These are phyloP conservation scores for Podospora tetraspora DNA, from an alignment of 495 filamentous ascomycete species.

Conservation along the genomic window DNA sequence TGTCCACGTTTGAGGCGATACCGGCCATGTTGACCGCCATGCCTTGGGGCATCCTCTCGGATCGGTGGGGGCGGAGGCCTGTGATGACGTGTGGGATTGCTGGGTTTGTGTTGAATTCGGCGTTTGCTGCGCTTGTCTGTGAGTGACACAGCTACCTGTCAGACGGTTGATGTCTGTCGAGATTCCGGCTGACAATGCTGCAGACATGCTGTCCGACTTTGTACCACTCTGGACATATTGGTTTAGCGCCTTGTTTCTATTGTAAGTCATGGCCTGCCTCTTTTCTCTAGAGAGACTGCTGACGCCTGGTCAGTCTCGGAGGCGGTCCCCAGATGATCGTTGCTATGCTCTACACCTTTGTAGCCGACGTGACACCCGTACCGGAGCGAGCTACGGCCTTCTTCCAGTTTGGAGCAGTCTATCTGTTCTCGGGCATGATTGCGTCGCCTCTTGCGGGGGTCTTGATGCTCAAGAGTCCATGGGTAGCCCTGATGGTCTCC, in stretches of 20 bases:
- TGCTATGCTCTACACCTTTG: constrained; percentile 33
- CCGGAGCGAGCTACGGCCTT: constrained; percentile 26
- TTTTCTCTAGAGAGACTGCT: not conserved
- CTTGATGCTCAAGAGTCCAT: constrained; percentile 22
- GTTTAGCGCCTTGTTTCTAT: constrained; percentile 16
- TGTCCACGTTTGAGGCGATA: constrained; percentile 24
- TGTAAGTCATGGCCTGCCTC: constrained; percentile 17
- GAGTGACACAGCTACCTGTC: no score
- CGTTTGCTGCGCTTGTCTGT: constrained; percentile 20
- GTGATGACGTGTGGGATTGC: constrained; percentile 23
- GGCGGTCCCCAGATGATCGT: constrained; percentile 23
- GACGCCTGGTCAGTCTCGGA: constrained; percentile 22
- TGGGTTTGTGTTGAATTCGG: constrained; percentile 16
- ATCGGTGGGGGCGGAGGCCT: constrained; percentile 29
- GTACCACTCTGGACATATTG: constrained; percentile 29
- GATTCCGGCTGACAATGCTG: not conserved
- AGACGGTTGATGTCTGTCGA: not conserved
- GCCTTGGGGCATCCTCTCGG: constrained; percentile 33
- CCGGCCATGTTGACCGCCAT: constrained; percentile 26
- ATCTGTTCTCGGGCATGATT: constrained; percentile 24
- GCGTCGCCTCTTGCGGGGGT: constrained; percentile 23
- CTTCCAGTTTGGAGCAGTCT: constrained; percentile 26
- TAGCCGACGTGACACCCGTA: constrained; percentile 29
- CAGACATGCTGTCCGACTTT: constrained; percentile 27
- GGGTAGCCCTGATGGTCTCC: constrained; percentile 23